Evolutionary conservation across 805 yeast species (phyloP).

Genomic region (Kregervanrija fluxuum): DNA sequence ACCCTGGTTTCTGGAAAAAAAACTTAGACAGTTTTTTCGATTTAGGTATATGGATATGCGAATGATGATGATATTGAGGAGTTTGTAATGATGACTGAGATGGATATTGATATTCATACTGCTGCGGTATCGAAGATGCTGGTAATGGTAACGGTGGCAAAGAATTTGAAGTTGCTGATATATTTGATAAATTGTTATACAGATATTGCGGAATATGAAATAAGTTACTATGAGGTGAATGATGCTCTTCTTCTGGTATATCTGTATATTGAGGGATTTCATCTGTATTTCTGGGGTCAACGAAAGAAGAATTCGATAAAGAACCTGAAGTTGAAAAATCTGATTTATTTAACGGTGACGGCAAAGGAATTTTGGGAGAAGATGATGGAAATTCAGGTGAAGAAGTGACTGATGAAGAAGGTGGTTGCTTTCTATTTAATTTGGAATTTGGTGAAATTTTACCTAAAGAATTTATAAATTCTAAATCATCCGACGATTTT

Average conservation of each 20-base stretch:
- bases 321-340: not conserved
- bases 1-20: too few relatives aligned
- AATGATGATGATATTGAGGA: not conserved
- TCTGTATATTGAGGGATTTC: conserved; percentile 18
- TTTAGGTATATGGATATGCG: too few relatives aligned
- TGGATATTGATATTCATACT: not conserved
- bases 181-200: not conserved
- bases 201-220: too few relatives aligned
- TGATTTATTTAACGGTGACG: not conserved
- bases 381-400: conserved; percentile 15
- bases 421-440: too few relatives aligned
- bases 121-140: not conserved
- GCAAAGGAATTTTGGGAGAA: not conserved
- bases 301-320: not conserved
- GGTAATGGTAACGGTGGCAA: conserved; percentile 1
- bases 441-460: too few relatives aligned
- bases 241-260: not conserved
- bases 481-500: too few relatives aligned
- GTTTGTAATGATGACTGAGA: conserved; percentile 1
- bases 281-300: conserved; percentile 1
- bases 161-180: not conserved
- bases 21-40: too few relatives aligned
- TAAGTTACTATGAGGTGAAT: too few relatives aligned
- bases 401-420: not conserved
- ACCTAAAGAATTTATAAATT: too few relatives aligned